Conservation (phyloP, 257 asterid genomes). For the Asclepias syriaca region DNA sequence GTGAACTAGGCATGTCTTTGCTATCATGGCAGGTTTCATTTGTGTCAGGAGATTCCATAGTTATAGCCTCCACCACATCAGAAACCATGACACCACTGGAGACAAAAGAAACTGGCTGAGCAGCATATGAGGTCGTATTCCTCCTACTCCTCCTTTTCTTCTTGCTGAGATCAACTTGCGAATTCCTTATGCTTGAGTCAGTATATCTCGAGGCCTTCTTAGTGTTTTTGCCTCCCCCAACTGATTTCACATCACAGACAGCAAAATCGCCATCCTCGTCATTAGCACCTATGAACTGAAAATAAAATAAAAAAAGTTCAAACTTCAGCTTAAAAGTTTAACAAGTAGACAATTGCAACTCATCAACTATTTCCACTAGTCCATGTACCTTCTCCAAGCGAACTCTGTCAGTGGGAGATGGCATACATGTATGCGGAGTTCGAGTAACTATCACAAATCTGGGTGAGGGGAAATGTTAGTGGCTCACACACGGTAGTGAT, state of each 20-base stretch:
- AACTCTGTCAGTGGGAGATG: conserved; percentile 58
- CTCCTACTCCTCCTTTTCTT: conserved; percentile 33
- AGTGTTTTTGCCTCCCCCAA: conserved; percentile 21
- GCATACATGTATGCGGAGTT: conserved; percentile 80
- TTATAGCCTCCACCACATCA: conserved; percentile 34
- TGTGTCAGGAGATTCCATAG: conserved; percentile 28
- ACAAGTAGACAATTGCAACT: background rate
- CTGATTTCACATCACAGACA: conserved; percentile 31
- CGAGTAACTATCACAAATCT: conserved; percentile 81
- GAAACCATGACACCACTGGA: conserved; percentile 66
- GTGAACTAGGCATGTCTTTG: conserved; percentile 29
- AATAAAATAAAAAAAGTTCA: conserved; percentile 11
- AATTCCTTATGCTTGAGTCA: conserved; percentile 23
- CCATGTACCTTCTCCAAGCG: conserved; percentile 73
- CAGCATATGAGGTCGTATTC: conserved; percentile 56
- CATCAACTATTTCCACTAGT: background rate
- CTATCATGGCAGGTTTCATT: conserved; percentile 27
- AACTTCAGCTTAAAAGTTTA: background rate
- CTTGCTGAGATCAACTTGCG: conserved; percentile 34
- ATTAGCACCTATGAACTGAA: conserved; percentile 72
- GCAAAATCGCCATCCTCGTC: conserved; percentile 59
- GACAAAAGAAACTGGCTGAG: conserved; percentile 78
- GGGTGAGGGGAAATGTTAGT: conserved; percentile 18
- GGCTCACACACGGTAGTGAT: background rate
- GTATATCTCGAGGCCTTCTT: conserved; percentile 31